Evolutionary conservation across 768 basidiomycete genomes (phyloP), one percentile per base, ranked within the genome.

Genomic region (Neoboletus subvelutipes): DNA sequence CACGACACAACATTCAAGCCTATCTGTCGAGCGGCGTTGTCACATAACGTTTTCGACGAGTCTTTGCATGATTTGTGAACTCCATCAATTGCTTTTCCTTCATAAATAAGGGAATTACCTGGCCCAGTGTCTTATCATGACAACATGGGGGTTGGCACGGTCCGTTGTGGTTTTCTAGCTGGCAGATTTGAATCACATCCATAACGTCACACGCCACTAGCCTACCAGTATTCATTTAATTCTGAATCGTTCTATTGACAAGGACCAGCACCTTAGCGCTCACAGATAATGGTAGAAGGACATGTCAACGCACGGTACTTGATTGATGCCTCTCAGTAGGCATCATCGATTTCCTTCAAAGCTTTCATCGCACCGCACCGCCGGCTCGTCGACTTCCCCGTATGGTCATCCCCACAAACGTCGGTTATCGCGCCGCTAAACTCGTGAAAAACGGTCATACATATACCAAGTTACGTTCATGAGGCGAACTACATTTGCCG

Each of bases 401-500:
- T 8, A 10, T 12, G 28, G 45, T n/a, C 10, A 18, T 12, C 18
- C 13, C 18, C 26, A 20, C 37, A 52, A 45, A 20, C 29, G 42
- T 17, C 41, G n/a, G 29, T 24, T 45, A 33, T 24, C 29, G 24
- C 10, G 8, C 29, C 22, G 52, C 52, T n/a, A 34, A 34, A 8
- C 20, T 34, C 47, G 47, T 50, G 34, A 15, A 48, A 45, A 37
- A n/a, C 12, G 9, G 11, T 29, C 17, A 31, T 12, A 8, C 12
- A 18, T 0, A n/a, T n/a, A n/a, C n/a, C n/a, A n/a, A n/a, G n/a
- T n/a, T 40, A 40, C 39, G 39, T 28, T 34, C 31, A 51, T 3
- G 13, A 39, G 13, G 37, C 12, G 49, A 46, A 42, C 45, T 65
- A 68, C 26, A n/a, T 36, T 34, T 41, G 18, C 29, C 33, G 50